These are phyloP conservation scores for Dioscorea cayenensis DNA, from an alignment of 116 monocot genomes.

Conservation along the genomic window DNA sequence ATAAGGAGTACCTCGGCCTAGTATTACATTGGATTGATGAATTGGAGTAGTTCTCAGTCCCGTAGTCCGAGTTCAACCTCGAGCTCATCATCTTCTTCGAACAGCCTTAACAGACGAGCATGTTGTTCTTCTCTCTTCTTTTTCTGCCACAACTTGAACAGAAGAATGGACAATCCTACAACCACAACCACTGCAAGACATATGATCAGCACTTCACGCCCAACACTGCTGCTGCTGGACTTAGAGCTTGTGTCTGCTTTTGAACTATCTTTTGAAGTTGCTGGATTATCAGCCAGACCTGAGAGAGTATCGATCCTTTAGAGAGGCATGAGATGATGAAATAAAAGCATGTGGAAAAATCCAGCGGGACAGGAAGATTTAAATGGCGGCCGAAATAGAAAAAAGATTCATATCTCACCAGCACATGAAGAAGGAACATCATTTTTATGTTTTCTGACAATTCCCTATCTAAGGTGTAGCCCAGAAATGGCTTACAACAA, in stretches of 20 bases:
- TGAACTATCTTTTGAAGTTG: constrained; percentile 27
- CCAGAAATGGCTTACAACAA: no score
- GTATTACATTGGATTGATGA: not conserved
- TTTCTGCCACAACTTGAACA: constrained; percentile 71
- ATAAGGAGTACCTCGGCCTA: constrained; percentile 1
- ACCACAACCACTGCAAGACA: constrained; percentile 27
- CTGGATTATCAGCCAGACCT: constrained; percentile 43
- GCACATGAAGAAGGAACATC: not conserved
- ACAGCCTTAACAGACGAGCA: constrained; percentile 62
- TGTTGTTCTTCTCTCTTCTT: constrained; percentile 79
- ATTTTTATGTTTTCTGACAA: not conserved
- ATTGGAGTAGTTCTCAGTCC: constrained; percentile 32
- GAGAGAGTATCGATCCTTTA: constrained; percentile 2
- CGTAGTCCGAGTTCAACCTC: constrained; percentile 76
- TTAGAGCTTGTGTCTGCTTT: constrained; percentile 24
- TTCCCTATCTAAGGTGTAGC: no score
- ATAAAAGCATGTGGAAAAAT: not conserved
- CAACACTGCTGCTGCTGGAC: constrained; percentile 14
- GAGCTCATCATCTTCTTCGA: constrained; percentile 86
- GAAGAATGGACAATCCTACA: constrained; percentile 28
- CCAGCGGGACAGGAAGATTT: not conserved
- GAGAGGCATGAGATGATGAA: not conserved
- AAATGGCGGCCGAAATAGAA: no score
- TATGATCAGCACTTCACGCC: constrained; percentile 31
- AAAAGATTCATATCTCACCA: not conserved